These are phyloP conservation scores for Moesziomyces aphidis DNA, from an alignment of 1,284 basidiomycete genomes.

Conservation along the genomic window DNA sequence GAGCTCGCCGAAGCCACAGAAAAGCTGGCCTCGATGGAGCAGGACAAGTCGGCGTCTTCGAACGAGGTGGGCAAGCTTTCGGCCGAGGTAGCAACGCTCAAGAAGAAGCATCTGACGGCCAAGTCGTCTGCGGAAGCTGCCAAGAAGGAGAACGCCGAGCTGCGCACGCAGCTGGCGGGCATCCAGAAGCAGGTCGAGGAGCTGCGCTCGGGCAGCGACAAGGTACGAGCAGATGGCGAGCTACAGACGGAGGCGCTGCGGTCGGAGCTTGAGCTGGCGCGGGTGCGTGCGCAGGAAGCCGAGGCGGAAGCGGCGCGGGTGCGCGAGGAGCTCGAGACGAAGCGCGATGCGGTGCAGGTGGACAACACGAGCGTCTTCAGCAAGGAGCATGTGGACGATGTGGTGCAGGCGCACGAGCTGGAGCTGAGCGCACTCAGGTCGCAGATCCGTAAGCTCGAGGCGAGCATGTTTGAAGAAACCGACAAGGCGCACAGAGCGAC, in stretches of 20 bases:
- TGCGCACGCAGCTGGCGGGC: constrained; percentile 4
- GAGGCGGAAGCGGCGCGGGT: constrained; percentile 2
- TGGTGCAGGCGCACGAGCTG: constrained; percentile 49
- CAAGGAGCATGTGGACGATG: constrained; percentile 43
- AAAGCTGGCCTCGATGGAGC: constrained; percentile 2
- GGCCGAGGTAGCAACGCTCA: constrained; percentile 23
- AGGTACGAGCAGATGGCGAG: constrained; percentile 3
- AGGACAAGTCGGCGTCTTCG: constrained; percentile 7
- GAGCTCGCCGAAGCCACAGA: constrained; percentile 15
- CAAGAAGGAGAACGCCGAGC: constrained; percentile 46
- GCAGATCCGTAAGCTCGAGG: constrained; percentile 56
- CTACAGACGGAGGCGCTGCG: constrained; percentile 23
- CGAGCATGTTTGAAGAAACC: constrained; percentile 52
- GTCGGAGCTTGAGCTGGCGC: constrained; percentile 27
- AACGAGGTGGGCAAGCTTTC: constrained; percentile 27
- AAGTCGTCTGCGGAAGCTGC: constrained; percentile 39
- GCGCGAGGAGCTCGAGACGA: constrained; percentile 5
- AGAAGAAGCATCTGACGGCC: constrained; percentile 51
- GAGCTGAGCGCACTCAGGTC: constrained; percentile 47
- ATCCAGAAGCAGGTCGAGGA: constrained; percentile 3
- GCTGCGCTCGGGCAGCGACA: constrained; percentile 3
- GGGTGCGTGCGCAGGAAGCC: constrained; percentile 14
- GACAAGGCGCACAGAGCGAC: constrained; percentile 49
- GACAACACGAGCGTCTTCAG: constrained; percentile 47
- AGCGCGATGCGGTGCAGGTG: constrained; percentile 2